phyloP scores from a whole-genome alignment of 2,329 filamentous ascomycete species.

The Dactylellina leptospora region DNA sequence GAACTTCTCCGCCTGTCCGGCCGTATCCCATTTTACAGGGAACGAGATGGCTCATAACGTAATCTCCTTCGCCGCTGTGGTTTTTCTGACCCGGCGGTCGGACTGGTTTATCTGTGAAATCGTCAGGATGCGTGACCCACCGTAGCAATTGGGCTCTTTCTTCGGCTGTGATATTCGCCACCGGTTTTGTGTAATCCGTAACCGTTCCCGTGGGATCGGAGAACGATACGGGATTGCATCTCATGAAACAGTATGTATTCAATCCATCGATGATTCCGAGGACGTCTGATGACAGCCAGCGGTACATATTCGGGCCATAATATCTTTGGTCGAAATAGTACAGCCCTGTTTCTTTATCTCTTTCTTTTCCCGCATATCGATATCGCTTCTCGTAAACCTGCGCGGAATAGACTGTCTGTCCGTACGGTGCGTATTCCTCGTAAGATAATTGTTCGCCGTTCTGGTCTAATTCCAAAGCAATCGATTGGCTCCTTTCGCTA shows the following conservation, averaged over 20 bases:
- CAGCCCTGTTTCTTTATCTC: constrained; percentile 57
- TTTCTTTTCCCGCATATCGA: constrained; percentile 56
- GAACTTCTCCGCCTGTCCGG: neutral
- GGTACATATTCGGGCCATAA: constrained; percentile 56
- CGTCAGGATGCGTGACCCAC: neutral
- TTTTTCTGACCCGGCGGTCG: neutral
- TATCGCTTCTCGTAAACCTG: constrained; percentile 54
- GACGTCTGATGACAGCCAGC: constrained; percentile 57
- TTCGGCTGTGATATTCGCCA: neutral
- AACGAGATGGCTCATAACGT: constrained; percentile 3
- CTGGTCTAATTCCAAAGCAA: constrained; percentile 35
- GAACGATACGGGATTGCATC: neutral
- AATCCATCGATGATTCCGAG: constrained; percentile 5
- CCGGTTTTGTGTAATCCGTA: no score
- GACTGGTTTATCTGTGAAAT: neutral
- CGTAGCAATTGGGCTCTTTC: neutral
- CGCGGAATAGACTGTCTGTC: constrained; percentile 29
- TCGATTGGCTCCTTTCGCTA: neutral
- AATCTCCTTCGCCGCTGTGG: neutral
- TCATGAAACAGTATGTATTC: constrained; percentile 17
- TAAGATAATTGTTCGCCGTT: constrained; percentile 5
- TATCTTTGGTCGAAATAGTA: constrained; percentile 57
- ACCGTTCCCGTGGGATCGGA: constrained; percentile 1
- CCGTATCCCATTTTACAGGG: neutral
- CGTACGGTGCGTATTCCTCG: constrained; percentile 24